Percentiles rank a stretch among this genome's conserved stretches.
phyloP scores from a whole-genome alignment of 129 eudicot genomes.

The Arctium lappa region DNA sequence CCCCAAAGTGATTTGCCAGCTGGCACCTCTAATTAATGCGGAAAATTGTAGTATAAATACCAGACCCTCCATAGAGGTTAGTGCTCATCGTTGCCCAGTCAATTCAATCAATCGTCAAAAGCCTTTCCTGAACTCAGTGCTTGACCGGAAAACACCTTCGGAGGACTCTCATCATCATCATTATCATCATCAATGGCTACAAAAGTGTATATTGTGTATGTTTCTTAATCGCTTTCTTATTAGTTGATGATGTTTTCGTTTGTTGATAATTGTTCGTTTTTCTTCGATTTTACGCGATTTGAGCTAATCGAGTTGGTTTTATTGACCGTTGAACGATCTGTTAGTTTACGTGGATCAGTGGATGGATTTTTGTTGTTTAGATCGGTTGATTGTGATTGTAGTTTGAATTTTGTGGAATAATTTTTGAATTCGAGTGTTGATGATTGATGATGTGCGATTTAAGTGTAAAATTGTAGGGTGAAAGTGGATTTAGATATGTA shows the following conservation, averaged over 20 bases:
- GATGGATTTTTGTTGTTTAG: neutral
- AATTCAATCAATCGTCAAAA: slow-evolving; percentile 33
- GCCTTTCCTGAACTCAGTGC: neutral
- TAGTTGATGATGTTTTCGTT: neutral
- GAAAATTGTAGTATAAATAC: slow-evolving; percentile 26
- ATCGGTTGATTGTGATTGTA: slow-evolving; percentile 11
- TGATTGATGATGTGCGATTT: slow-evolving; percentile 3
- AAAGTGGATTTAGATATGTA: slow-evolving; percentile 1
- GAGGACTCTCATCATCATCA: neutral
- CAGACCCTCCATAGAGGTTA: neutral
- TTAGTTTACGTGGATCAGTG: neutral
- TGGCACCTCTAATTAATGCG: slow-evolving; percentile 15
- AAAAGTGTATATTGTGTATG: slow-evolving; percentile 39
- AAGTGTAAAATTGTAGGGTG: neutral
- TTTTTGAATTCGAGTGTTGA: neutral
- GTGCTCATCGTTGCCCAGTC: slow-evolving; percentile 31
- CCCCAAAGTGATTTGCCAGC: slow-evolving; percentile 18
- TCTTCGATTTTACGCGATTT: slow-evolving; percentile 8
- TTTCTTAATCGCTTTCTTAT: neutral
- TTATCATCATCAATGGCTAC: slow-evolving; percentile 30
- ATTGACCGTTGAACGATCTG: neutral
- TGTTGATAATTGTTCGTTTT: slow-evolving; percentile 8
- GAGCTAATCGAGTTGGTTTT: neutral
- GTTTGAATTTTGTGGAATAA: neutral
- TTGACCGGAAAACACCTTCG: slow-evolving; percentile 21